phyloP scores from a whole-genome alignment of 345 rosid species.

The Sapria himalayana region DNA sequence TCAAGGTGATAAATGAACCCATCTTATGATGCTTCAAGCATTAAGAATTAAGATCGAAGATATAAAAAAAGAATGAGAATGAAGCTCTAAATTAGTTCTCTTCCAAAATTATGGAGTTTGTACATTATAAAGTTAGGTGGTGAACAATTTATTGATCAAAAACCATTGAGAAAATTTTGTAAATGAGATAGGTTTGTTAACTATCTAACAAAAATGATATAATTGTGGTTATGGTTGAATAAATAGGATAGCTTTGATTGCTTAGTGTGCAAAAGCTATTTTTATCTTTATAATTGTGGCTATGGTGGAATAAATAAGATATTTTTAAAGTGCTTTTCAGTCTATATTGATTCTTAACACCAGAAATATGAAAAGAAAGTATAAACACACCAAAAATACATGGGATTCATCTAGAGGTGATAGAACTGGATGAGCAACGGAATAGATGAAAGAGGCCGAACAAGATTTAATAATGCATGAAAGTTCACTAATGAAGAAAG shows the following conservation, averaged over 20 bases:
- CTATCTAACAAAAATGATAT: neutral
- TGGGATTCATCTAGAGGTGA: neutral
- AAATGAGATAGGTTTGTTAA: too few species aligned
- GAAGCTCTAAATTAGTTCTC: neutral
- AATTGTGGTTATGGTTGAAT: too few species aligned
- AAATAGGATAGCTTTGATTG: neutral
- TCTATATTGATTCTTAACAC: neutral
- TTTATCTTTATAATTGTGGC: neutral
- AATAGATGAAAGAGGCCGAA: neutral
- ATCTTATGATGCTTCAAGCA: neutral
- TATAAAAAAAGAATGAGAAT: neutral
- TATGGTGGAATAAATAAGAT: neutral
- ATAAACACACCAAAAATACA: neutral
- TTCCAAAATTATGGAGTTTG: neutral
- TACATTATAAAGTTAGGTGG: neutral
- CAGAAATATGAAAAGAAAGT: neutral
- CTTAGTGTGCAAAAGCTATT: neutral
- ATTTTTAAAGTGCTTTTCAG: neutral
- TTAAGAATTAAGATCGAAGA: conserved; percentile 2
- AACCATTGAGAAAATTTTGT: neutral
- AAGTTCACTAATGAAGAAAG: neutral
- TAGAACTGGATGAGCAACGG: neutral
- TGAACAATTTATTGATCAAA: neutral
- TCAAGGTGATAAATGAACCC: neutral
- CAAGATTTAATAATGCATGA: neutral